Conservation (phyloP, 1,139 yeast genomes). For the Yamadazyma siamensis region DNA sequence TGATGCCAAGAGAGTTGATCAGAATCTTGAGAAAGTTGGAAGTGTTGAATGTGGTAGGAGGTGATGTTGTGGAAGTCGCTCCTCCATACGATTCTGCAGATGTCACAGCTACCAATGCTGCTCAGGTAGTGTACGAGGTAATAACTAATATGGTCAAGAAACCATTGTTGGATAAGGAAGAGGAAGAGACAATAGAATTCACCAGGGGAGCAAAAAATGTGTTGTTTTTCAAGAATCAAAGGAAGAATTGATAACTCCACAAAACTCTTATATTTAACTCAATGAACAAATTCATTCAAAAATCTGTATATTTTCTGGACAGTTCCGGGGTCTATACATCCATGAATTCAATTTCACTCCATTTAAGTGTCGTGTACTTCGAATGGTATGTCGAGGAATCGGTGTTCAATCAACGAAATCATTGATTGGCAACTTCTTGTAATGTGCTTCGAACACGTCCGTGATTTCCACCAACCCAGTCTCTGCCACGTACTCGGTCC, state of each 20-base stretch:
- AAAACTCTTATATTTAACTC: too few relatives aligned
- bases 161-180: not conserved
- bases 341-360: too few relatives aligned
- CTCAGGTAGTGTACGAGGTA: constrained; percentile 61
- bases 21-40: constrained; percentile 44
- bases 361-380: too few relatives aligned
- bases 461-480: constrained; percentile 46
- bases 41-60: constrained; percentile 49
- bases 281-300: too few relatives aligned
- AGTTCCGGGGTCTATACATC: too few relatives aligned
- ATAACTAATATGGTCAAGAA: constrained; percentile 44
- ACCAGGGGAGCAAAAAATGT: constrained; percentile 1
- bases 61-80: constrained; percentile 56
- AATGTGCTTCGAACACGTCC: constrained; percentile 3
- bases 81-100: constrained; percentile 51
- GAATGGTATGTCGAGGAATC: too few relatives aligned
- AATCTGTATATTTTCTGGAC: too few relatives aligned
- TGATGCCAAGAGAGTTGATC: constrained; percentile 45
- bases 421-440: constrained; percentile 1
- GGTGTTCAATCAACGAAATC: too few relatives aligned
- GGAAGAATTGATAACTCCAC: too few relatives aligned
- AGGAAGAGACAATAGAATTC: not conserved
- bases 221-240: not conserved
- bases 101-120: constrained; percentile 50
- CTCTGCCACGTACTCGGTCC: constrained; percentile 54